Evolutionary conservation across 2,329 filamentous ascomycete species (phyloP), one percentile per base, ranked within the genome.

Genomic region (Waltergamsia citrina): DNA sequence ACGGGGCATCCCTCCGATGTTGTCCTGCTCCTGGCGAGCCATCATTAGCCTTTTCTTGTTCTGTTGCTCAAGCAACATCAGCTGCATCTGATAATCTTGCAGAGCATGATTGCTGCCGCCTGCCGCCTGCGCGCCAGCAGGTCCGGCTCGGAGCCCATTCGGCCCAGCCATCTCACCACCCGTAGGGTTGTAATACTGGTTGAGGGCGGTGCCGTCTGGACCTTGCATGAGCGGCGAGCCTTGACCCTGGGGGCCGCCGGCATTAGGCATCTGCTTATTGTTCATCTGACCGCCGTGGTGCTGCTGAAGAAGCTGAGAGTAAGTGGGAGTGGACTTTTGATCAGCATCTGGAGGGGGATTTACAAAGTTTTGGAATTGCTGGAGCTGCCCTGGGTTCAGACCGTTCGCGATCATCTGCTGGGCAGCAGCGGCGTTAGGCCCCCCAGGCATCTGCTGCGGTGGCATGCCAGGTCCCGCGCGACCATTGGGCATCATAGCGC

Each of bases 31-130:
- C 51, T 80, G 81, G 14, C 84, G 76, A 24, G 84, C 84, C 82
- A 87, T 86, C 67, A 87, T 78, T 32, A 90, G 67, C 14, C 84
- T 69, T 59, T 87, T 88, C 67, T 88, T 90, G 48, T 90, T 90
- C 59, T 90, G 83, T 57, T 88, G 84, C 58, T 90, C 84, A 12
- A 90, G 69, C 32, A 88, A 61, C 84, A 88, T 90, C 52, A 90
- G 62, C 54, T 90, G 84, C 83, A 88, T 88, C 62, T 90, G 84
- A 49, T 90, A 90, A 54, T 92, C 84, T 56, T 88, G 83, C 29
- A 90, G 67, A 16, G 84, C 84, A 53, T 88, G 83, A 52, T 86
- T 90, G 57, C 80, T 82, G 22, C 57, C 57, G 11, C 55, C 68
- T 41, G 59, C 66, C 12, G 58, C 60, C 43, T 67, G 67, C 22